phyloP scores from a whole-genome alignment of 805 yeast species.

The Metschnikowia vanudenii region DNA sequence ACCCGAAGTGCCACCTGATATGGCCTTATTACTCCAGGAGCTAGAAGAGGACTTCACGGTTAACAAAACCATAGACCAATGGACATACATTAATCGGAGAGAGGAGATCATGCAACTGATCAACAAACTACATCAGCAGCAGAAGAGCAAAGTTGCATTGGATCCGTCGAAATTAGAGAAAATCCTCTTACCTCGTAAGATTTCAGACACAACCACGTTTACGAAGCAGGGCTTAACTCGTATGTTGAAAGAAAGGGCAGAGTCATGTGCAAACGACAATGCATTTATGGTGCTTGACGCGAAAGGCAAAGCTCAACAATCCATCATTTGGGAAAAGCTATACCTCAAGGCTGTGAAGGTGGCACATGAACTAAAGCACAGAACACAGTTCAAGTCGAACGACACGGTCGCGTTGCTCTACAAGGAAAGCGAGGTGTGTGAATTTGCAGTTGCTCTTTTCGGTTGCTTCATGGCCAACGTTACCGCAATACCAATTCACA shows the following conservation, averaged over 20 bases:
- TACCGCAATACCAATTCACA: slow-evolving; percentile 90
- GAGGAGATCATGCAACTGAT: slow-evolving; percentile 44
- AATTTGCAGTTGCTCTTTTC: slow-evolving; percentile 79
- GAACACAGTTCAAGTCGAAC: slow-evolving; percentile 69
- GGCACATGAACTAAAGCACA: slow-evolving; percentile 77
- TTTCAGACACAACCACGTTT: slow-evolving; percentile 25
- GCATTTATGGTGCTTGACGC: slow-evolving; percentile 74
- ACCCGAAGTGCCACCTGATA: slow-evolving; percentile 45
- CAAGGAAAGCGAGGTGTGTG: slow-evolving; percentile 79
- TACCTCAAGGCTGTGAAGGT: slow-evolving; percentile 81
- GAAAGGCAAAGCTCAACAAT: slow-evolving; percentile 74
- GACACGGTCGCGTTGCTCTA: slow-evolving; percentile 84
- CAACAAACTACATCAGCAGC: slow-evolving; percentile 33
- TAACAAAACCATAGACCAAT: slow-evolving; percentile 43
- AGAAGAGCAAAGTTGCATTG: slow-evolving; percentile 23
- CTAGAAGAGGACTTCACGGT: slow-evolving; percentile 43
- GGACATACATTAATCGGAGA: slow-evolving; percentile 46
- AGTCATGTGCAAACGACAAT: slow-evolving; percentile 54
- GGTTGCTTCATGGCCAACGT: slow-evolving; percentile 94
- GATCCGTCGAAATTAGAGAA: slow-evolving; percentile 45
- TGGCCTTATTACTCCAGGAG: slow-evolving; percentile 41
- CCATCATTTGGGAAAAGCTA: slow-evolving; percentile 88
- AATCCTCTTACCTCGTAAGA: slow-evolving; percentile 62
- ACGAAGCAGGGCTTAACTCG: slow-evolving; percentile 60
- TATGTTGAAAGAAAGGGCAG: slow-evolving; percentile 71